Evolutionary conservation across 208 protist genomes (phyloP), one percentile per base, ranked within the genome.

Genomic region (Crithidia brevicula): DNA sequence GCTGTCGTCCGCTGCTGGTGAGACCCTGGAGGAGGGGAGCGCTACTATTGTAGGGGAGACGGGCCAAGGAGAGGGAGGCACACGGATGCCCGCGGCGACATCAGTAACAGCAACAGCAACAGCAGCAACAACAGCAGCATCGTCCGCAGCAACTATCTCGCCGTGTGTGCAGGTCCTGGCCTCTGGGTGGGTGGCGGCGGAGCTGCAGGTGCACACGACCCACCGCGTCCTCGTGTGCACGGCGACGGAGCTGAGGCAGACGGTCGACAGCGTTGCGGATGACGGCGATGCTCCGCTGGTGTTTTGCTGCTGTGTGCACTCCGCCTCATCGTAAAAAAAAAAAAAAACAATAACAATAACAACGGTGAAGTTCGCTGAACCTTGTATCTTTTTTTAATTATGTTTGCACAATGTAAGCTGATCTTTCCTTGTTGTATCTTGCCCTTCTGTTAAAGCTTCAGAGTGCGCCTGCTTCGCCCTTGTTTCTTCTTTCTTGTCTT

Each of bases 141-240:
- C 11, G 6, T 51, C 38, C 25, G 20, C 47, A 7, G n/a, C 38
- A 36, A 20, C 53, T 7, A n/a, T 20, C 23, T 6, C 23, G 28
- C 61, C 8, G 15, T 18, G 20, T 46, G 53, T 30, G 25, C 52
- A 6, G n/a, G n/a, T n/a, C n/a, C 59, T 68, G 15, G 45, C 69
- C 4, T 75, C 61, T 13, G 69, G 69, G 7, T 75, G 69, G 69
- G 43, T 31, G 16, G 61, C 69, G 16, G 69, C 69, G 20, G 61
- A 75, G 61, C 69, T 75, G 50, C 69, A 75, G 46, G 69, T 75
- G 34, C 62, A 75, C 54, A 65, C 69, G 30, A 75, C 69, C 7
- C 46, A 42, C 18, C 69, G 47, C 18, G 45, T 69, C 16, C 38
- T 75, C 61, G 28, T 58, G 23, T 75, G 69, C 53, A 68, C 61